Percentiles rank a stretch among this genome's conserved stretches.
phyloP scores from a whole-genome alignment of 23 red algal species.

The Gracilaria vermiculophylla region DNA sequence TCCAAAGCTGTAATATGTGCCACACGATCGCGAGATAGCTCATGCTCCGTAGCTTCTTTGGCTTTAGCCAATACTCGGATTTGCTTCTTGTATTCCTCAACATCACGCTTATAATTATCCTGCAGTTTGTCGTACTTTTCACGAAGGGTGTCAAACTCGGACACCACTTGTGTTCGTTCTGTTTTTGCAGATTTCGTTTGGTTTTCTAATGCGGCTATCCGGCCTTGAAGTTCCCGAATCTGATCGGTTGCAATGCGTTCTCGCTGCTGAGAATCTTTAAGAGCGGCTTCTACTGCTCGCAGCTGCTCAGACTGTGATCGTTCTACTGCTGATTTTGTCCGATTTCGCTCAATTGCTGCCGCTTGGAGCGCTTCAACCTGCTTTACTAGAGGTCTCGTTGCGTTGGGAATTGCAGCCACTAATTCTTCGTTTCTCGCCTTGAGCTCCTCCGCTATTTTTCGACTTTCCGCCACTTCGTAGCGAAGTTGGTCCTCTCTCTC shows the following conservation, averaged over 20 bases:
- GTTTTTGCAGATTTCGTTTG: slow-evolving; percentile 35
- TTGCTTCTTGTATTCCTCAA: slow-evolving; percentile 16
- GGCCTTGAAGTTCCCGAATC: slow-evolving; percentile 18
- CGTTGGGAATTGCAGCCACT: slow-evolving; percentile 64
- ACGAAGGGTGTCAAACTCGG: slow-evolving; percentile 19
- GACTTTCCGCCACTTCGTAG: slow-evolving; percentile 54
- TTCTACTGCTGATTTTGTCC: slow-evolving; percentile 40
- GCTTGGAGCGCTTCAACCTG: slow-evolving; percentile 77
- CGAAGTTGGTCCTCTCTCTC: slow-evolving; percentile 62
- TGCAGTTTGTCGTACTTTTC: not conserved
- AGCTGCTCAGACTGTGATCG: slow-evolving; percentile 60
- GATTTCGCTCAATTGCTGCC: slow-evolving; percentile 43
- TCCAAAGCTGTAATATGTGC: slow-evolving; percentile 52
- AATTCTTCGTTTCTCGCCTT: slow-evolving; percentile 76
- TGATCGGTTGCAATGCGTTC: slow-evolving; percentile 29
- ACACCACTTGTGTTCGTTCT: not conserved
- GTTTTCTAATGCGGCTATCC: slow-evolving; percentile 27
- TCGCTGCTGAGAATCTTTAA: slow-evolving; percentile 10
- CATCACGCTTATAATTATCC: slow-evolving; percentile 14
- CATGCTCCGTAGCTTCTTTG: slow-evolving; percentile 28
- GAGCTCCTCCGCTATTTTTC: slow-evolving; percentile 24
- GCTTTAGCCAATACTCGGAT: slow-evolving; percentile 22
- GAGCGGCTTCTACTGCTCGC: slow-evolving; percentile 40
- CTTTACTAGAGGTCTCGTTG: slow-evolving; percentile 72
- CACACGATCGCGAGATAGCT: slow-evolving; percentile 42